These are phyloP conservation scores for Amphibolis antarctica DNA, from an alignment of 106 monocot genomes.

Conservation along the genomic window DNA sequence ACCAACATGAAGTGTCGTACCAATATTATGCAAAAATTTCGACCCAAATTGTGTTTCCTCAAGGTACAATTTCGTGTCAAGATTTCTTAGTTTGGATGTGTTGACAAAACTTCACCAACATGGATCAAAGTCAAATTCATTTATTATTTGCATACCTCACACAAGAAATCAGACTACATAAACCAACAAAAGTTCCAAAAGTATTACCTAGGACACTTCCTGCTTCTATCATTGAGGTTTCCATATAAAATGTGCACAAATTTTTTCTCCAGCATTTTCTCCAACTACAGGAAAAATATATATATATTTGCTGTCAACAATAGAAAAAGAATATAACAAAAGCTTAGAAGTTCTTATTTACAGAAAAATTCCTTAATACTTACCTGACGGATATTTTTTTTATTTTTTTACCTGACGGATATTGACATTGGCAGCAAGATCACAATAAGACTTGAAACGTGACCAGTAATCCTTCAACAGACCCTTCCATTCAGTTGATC, in stretches of 20 bases:
- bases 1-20: too few species aligned
- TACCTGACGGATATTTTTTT: conserved; percentile 49
- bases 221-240: conserved; percentile 31
- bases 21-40: too few species aligned
- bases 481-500: conserved; percentile 83
- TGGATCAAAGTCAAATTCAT: too few species aligned
- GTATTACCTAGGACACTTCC: conserved; percentile 76
- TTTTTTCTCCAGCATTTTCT: conserved; percentile 72
- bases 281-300: conserved; percentile 55
- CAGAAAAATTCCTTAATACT: background rate
- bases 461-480: conserved; percentile 90
- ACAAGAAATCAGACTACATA: background rate
- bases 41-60: too few species aligned
- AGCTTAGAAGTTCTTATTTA: background rate
- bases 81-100: too few species aligned
- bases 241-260: conserved; percentile 63
- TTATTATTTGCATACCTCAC: too few species aligned
- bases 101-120: too few species aligned
- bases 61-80: too few species aligned
- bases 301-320: background rate
- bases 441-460: conserved; percentile 69
- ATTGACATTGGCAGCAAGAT: conserved; percentile 41
- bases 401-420: conserved; percentile 55
- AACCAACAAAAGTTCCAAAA: background rate
- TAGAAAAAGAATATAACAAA: background rate